Conservation (phyloP, 306 rosid genomes). For the Gastrolobium bilobum region DNA sequence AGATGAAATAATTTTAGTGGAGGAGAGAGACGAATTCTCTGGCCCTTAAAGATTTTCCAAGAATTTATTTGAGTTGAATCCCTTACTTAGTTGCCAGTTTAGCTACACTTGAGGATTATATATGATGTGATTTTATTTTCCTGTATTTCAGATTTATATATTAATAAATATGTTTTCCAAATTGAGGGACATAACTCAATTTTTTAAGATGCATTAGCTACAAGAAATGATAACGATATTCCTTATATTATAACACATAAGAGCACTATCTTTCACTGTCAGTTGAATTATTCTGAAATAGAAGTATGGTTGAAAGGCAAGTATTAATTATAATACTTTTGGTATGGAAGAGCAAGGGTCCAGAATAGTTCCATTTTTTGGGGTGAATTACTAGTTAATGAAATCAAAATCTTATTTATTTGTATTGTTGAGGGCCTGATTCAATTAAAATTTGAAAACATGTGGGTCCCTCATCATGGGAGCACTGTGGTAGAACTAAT, state of each 20-base stretch:
- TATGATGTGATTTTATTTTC: background rate
- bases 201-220: background rate
- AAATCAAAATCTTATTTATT: too few relatives aligned
- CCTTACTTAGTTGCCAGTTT: too few relatives aligned
- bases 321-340: background rate
- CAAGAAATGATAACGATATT: background rate
- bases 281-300: background rate
- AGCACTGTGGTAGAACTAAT: too few relatives aligned
- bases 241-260: background rate
- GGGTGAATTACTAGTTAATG: background rate
- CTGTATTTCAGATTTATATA: background rate
- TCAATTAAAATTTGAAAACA: too few relatives aligned
- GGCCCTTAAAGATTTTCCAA: too few relatives aligned
- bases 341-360: background rate
- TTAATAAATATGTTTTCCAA: background rate
- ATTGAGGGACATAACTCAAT: background rate
- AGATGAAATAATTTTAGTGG: too few relatives aligned
- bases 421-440: background rate
- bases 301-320: slow-evolving; percentile 1
- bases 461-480: too few relatives aligned
- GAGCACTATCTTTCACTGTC: background rate
- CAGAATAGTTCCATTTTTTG: background rate
- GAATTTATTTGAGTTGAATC: too few relatives aligned
- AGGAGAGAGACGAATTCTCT: too few relatives aligned
- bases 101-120: too few relatives aligned